These are phyloP conservation scores for Tricholoma matsutake DNA, from an alignment of 768 basidiomycete genomes.

Conservation along the genomic window DNA sequence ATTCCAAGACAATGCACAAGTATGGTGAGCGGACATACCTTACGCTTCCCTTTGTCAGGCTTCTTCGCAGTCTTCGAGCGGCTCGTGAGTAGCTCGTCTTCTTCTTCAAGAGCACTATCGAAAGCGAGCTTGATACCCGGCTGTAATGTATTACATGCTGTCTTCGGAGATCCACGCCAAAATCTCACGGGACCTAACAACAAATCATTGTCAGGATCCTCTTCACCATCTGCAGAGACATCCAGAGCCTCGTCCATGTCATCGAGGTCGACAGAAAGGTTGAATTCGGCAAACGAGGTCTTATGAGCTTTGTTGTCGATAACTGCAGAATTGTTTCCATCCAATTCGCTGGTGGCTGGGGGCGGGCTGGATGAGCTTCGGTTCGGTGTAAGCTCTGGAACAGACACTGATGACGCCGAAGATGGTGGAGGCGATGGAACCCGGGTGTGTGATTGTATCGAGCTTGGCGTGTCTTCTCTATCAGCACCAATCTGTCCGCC, in stretches of 20 bases:
- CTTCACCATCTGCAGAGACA: slow-evolving; percentile 25
- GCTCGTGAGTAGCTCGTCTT: slow-evolving; percentile 24
- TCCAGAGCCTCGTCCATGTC: slow-evolving; percentile 18
- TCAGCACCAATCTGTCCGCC: background rate
- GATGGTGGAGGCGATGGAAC: slow-evolving; percentile 31
- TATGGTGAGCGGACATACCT: slow-evolving; percentile 18
- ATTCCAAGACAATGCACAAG: slow-evolving; percentile 4
- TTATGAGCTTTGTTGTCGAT: slow-evolving; percentile 7
- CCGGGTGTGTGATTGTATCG: slow-evolving; percentile 9
- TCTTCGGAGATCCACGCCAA: slow-evolving; percentile 38
- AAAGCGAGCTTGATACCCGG: slow-evolving; percentile 39
- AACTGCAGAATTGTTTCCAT: slow-evolving; percentile 22
- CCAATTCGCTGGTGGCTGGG: slow-evolving; percentile 38
- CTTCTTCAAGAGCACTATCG: slow-evolving; percentile 24
- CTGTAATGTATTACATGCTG: slow-evolving; percentile 25
- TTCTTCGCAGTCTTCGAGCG: slow-evolving; percentile 27
- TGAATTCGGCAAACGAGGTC: background rate
- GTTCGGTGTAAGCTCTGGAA: slow-evolving; percentile 66
- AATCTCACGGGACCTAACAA: slow-evolving; percentile 41
- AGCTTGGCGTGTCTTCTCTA: slow-evolving; percentile 9
- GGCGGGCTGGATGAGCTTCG: slow-evolving; percentile 65
- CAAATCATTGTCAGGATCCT: slow-evolving; percentile 32
- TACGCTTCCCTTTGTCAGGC: slow-evolving; percentile 20
- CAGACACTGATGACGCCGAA: slow-evolving; percentile 38
- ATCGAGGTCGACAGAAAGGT: background rate